These are phyloP conservation scores for Tuber borchii DNA, from an alignment of 495 filamentous ascomycete species.

Conservation along the genomic window DNA sequence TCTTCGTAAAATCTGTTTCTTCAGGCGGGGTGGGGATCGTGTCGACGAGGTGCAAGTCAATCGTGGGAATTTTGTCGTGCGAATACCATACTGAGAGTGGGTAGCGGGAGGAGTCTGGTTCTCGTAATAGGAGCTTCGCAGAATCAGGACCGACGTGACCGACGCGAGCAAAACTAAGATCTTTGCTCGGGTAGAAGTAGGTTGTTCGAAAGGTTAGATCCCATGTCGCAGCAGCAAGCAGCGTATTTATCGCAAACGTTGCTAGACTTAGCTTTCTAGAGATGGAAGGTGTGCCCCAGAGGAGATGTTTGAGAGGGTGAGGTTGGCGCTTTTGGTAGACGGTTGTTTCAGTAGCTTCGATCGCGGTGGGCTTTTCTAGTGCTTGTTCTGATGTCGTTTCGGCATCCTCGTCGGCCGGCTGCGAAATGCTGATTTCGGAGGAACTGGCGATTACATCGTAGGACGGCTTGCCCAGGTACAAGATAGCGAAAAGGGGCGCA, in stretches of 20 bases:
- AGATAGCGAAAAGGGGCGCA: slow-evolving; percentile 58
- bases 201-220: slow-evolving; percentile 69
- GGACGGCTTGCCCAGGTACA: slow-evolving; percentile 52
- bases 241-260: slow-evolving; percentile 64
- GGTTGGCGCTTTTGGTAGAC: slow-evolving; percentile 44
- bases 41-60: slow-evolving; percentile 26
- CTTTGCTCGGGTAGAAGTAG: slow-evolving; percentile 59
- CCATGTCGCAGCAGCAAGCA: slow-evolving; percentile 57
- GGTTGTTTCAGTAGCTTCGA: slow-evolving; percentile 51
- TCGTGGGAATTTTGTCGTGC: slow-evolving; percentile 45
- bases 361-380: slow-evolving; percentile 44
- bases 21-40: slow-evolving; percentile 51
- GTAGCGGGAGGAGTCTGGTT: slow-evolving; percentile 66
- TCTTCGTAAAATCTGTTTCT: slow-evolving; percentile 72
- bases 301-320: slow-evolving; percentile 54
- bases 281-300: slow-evolving; percentile 68
- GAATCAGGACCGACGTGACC: slow-evolving; percentile 77
- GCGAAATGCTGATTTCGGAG: slow-evolving; percentile 55
- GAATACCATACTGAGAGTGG: slow-evolving; percentile 66
- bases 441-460: slow-evolving; percentile 57
- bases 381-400: slow-evolving; percentile 14
- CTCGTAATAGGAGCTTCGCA: slow-evolving; percentile 75
- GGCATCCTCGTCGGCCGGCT: slow-evolving; percentile 43
- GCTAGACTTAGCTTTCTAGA: slow-evolving; percentile 52
- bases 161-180: slow-evolving; percentile 73